Conservation (phyloP, 1,139 yeast genomes). For the Kazachstania sp. region DNA sequence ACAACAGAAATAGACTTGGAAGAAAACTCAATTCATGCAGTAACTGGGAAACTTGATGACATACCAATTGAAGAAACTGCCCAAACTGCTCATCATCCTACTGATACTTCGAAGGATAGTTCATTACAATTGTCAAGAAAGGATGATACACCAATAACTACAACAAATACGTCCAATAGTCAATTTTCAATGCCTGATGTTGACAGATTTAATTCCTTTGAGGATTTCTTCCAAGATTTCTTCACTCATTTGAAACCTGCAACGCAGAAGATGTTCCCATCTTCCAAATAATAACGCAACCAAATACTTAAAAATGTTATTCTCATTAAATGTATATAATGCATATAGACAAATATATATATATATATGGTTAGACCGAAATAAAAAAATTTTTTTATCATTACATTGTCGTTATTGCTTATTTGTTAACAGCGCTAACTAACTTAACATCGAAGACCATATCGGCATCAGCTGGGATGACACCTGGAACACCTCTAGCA, state of each 20-base stretch:
- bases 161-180: constrained; percentile 3
- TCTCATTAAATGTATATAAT: neutral
- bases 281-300: constrained; percentile 2
- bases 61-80: too few relatives aligned
- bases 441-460: constrained; percentile 52
- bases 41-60: neutral
- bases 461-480: constrained; percentile 67
- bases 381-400: neutral
- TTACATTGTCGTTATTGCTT: neutral
- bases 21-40: neutral
- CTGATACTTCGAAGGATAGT: neutral
- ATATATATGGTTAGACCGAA: neutral
- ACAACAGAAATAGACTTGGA: neutral
- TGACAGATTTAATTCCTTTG: constrained; percentile 40
- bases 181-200: constrained; percentile 33
- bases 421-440: constrained; percentile 25
- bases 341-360: neutral
- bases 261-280: constrained; percentile 23
- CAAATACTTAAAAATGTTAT: neutral
- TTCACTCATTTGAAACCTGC: constrained; percentile 31
- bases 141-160: neutral
- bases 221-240: constrained; percentile 42
- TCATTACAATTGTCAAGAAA: neutral
- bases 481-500: constrained; percentile 61
- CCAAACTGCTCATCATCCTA: too few relatives aligned